These are phyloP conservation scores for Euphorbia tirucalli DNA, from an alignment of 345 rosid species.

Conservation along the genomic window DNA sequence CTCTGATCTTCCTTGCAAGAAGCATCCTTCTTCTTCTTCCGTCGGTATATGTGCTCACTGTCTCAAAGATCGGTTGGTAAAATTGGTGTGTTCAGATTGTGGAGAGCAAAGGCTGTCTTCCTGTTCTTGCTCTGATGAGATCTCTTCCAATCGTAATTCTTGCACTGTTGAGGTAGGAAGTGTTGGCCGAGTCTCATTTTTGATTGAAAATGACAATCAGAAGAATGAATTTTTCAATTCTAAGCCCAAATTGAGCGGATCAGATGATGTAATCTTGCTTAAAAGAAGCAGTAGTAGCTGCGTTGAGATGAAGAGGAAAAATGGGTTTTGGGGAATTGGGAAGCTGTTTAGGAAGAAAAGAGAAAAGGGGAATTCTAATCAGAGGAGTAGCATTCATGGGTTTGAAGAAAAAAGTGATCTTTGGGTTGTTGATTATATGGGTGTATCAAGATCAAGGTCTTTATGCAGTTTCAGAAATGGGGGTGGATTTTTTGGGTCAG, in stretches of 20 bases:
- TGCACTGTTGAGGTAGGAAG: slow-evolving; percentile 65
- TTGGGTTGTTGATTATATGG: slow-evolving; percentile 72
- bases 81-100: slow-evolving; percentile 85
- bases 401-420: slow-evolving; percentile 61
- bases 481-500: slow-evolving; percentile 65
- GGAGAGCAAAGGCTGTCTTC: slow-evolving; percentile 94
- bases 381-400: slow-evolving; percentile 35
- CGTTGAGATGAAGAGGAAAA: slow-evolving; percentile 78
- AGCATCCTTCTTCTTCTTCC: slow-evolving; percentile 70
- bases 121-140: slow-evolving; percentile 81
- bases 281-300: slow-evolving; percentile 87
- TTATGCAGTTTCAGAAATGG: slow-evolving; percentile 79
- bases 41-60: slow-evolving; percentile 84
- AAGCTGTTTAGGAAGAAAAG: slow-evolving; percentile 68
- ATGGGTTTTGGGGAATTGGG: slow-evolving; percentile 74
- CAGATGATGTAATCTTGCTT: slow-evolving; percentile 49
- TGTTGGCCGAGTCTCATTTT: slow-evolving; percentile 76
- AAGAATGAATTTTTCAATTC: slow-evolving; percentile 11
- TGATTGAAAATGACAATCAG: slow-evolving; percentile 63
- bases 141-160: slow-evolving; percentile 59
- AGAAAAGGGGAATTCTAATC: slow-evolving; percentile 27
- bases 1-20: slow-evolving; percentile 70
- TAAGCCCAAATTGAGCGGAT: slow-evolving; percentile 24
- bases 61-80: slow-evolving; percentile 81
- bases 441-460: slow-evolving; percentile 89